Conservation (phyloP, 2,329 filamentous ascomycete genomes). For the Gaeumannomyces sp. region DNA sequence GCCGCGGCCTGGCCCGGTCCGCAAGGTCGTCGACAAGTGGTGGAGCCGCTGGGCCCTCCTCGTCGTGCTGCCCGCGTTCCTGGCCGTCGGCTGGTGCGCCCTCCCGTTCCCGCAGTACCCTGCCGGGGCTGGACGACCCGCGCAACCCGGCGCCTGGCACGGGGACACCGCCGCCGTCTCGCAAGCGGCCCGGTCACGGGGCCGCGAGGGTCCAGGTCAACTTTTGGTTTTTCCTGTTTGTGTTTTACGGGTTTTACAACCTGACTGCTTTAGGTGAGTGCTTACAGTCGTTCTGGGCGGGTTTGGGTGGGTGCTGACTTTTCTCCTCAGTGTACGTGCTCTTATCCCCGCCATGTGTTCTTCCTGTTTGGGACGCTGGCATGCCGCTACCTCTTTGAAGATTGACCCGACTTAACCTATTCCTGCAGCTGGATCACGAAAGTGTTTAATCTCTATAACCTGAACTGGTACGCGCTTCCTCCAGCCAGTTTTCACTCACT, state of each 20-base stretch:
- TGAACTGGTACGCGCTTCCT: constrained; percentile 50
- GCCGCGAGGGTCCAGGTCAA: constrained; percentile 57
- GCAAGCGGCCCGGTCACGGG: constrained; percentile 54
- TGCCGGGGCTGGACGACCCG: constrained; percentile 37
- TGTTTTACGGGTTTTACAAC: constrained; percentile 66
- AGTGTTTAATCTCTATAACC: constrained; percentile 63
- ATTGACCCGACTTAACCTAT: neutral
- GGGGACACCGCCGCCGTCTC: constrained; percentile 16
- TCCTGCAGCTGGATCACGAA: constrained; percentile 59
- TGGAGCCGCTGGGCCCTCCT: constrained; percentile 56
- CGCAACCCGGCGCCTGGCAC: constrained; percentile 10
- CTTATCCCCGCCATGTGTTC: neutral
- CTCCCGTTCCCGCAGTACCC: constrained; percentile 59
- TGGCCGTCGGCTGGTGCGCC: constrained; percentile 60
- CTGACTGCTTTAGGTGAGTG: constrained; percentile 45
- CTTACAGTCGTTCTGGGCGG: neutral
- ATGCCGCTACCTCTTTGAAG: no score
- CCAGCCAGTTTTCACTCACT: neutral
- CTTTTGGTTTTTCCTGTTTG: constrained; percentile 66
- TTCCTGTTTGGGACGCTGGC: no score
- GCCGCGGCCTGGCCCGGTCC: constrained; percentile 53
- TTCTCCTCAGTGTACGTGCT: neutral
- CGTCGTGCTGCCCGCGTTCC: constrained; percentile 52
- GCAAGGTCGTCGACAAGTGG: constrained; percentile 54
- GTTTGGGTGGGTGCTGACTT: neutral